Evolutionary conservation across 1,139 yeast species (phyloP), one percentile per base, ranked within the genome.

Genomic region (Magnusiomyces paraingens): DNA sequence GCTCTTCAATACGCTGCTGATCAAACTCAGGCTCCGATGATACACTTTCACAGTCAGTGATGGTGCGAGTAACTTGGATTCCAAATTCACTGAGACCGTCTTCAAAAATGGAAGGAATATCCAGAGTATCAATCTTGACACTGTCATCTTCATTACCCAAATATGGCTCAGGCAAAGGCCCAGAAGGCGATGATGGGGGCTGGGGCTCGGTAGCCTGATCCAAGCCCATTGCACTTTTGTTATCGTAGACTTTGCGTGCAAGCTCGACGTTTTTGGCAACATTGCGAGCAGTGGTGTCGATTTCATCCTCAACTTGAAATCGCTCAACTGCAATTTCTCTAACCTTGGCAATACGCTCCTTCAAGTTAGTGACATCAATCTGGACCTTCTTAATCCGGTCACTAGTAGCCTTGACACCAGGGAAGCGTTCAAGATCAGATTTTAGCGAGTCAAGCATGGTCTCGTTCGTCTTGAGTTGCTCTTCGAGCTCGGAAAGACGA

Each of bases 401-500:
- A 21, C 57, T 42, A 49, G 65, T 59, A 20, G 61, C 63, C 12
- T 50, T 51, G 21, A 61, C 60, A 26, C 60, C 57, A 18, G 67
- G 66, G 51, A 62, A 65, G 26, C 61, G 54, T 41, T 58, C 57
- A 22, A 64, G 54, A 22, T 62, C 64, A 29, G 62, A 53, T 36
- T 61, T 62, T 20, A 73, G 60, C 2, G 75, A 67, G 45, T 71
- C 72, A 21, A 70, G 53, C 43, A 73, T 64, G 14, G 70, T 66
- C 59, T 70, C 64, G 55, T 74, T 67, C 32, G 70, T 66, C 45
- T 69, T 61, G 22, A 82, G 66, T 56, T 79, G 80, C 20, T 73
- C 73, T 49, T 74, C 77, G 12, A 88, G 64, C 50, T 74, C 73
- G 14, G 58, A 56, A 15, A 64, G 59, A 12, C 76, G 63, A n/a